Conservation (phyloP, 1,284 basidiomycete species). For the Ceratobasidium sp. region DNA sequence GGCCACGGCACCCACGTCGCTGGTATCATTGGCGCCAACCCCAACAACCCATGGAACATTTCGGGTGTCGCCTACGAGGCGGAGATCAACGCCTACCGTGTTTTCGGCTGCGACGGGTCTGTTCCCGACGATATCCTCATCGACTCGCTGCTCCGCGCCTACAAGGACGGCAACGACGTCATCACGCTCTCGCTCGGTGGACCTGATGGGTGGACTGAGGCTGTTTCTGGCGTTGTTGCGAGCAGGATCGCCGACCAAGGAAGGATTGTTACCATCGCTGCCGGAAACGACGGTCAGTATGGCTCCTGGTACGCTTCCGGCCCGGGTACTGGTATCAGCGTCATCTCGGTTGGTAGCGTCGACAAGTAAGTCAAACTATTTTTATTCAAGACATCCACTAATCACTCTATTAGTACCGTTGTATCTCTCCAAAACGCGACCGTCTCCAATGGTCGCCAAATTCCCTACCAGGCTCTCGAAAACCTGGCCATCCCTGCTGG, state of each 20-base stretch:
- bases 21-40: slow-evolving; percentile 50
- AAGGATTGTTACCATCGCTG: slow-evolving; percentile 45
- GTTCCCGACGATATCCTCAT: slow-evolving; percentile 37
- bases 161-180: slow-evolving; percentile 50
- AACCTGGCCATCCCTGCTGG: slow-evolving; percentile 37
- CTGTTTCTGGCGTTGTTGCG: slow-evolving; percentile 47
- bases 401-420: slow-evolving; percentile 6
- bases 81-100: slow-evolving; percentile 29
- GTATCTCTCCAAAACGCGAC: slow-evolving; percentile 31
- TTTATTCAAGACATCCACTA: too few species aligned
- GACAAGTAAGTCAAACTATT: slow-evolving; percentile 36
- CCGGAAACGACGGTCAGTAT: slow-evolving; percentile 40
- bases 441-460: slow-evolving; percentile 20
- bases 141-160: slow-evolving; percentile 41
- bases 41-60: slow-evolving; percentile 46
- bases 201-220: slow-evolving; percentile 48
- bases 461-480: slow-evolving; percentile 41
- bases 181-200: slow-evolving; percentile 52
- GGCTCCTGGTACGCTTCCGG: slow-evolving; percentile 39
- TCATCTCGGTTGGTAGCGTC: slow-evolving; percentile 41
- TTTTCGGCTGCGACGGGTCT: slow-evolving; percentile 34
- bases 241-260: slow-evolving; percentile 48
- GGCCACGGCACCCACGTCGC: slow-evolving; percentile 50
- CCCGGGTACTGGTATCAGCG: slow-evolving; percentile 37
- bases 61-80: slow-evolving; percentile 37